phyloP scores from a whole-genome alignment of 2,329 filamentous ascomycete species.

The Alternaria arbusti region DNA sequence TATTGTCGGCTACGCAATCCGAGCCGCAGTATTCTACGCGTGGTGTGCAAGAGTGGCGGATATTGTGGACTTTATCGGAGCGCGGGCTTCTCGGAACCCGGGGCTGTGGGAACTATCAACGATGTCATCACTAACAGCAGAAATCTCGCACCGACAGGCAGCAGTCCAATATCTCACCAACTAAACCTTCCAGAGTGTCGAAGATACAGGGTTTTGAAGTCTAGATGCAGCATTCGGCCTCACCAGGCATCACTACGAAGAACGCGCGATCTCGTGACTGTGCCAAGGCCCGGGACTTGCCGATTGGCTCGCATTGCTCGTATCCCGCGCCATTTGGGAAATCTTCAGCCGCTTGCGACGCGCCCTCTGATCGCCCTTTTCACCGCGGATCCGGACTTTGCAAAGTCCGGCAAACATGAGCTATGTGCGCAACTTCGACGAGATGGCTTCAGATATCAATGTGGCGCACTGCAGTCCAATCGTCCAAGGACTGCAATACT shows the following conservation, averaged over 20 bases:
- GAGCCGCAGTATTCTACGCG: constrained; percentile 18
- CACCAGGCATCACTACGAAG: neutral
- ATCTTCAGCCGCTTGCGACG: neutral
- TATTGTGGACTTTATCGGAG: constrained; percentile 12
- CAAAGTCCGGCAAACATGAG: neutral
- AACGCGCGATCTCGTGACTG: constrained; percentile 15
- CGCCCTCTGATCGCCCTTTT: neutral
- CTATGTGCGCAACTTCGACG: neutral
- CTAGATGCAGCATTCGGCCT: neutral
- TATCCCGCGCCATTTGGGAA: neutral
- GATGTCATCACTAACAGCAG: constrained; percentile 19
- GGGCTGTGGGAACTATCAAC: constrained; percentile 4
- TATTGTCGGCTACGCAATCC: constrained; percentile 20
- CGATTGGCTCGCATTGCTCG: constrained; percentile 9
- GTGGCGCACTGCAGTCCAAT: neutral
- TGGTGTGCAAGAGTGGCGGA: constrained; percentile 18
- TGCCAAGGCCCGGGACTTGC: neutral
- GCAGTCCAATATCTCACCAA: neutral
- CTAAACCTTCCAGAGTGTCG: neutral
- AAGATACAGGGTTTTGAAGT: neutral
- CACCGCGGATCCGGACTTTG: neutral
- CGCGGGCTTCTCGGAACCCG: constrained; percentile 26
- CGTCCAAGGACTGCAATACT: neutral
- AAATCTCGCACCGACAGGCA: neutral
- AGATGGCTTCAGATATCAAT: neutral